These are phyloP conservation scores for Boletus pseudo-olivaceus DNA, from an alignment of 768 basidiomycete genomes.

Conservation along the genomic window DNA sequence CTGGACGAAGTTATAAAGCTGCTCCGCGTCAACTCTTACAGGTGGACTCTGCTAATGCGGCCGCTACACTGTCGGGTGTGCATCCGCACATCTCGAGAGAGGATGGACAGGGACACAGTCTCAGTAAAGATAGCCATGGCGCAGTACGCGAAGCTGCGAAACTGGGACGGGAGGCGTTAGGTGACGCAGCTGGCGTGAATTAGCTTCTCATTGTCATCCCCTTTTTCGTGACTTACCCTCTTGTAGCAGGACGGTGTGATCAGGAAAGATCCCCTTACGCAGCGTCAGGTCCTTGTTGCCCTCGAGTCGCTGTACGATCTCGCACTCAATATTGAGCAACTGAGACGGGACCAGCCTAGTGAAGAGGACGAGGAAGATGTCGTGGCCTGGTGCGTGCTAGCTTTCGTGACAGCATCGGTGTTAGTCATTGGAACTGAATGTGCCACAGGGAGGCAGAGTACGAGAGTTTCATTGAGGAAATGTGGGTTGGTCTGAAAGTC, in stretches of 20 bases:
- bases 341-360: conserved; percentile 72
- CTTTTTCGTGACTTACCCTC: neutral
- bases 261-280: conserved; percentile 69
- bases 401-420: neutral
- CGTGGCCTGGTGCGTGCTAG: conserved; percentile 42
- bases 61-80: conserved; percentile 37
- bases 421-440: conserved; percentile 1
- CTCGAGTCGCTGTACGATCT: conserved; percentile 85
- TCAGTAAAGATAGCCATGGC: conserved; percentile 41
- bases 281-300: conserved; percentile 71
- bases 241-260: conserved; percentile 59
- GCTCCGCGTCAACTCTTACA: conserved; percentile 96
- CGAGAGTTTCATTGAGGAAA: conserved; percentile 54
- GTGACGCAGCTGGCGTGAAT: conserved; percentile 52
- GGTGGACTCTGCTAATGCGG: conserved; percentile 56
- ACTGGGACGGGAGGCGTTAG: conserved; percentile 70
- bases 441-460: conserved; percentile 55
- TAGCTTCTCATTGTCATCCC: neutral
- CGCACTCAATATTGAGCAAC: conserved; percentile 80
- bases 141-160: conserved; percentile 73
- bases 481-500: conserved; percentile 84
- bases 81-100: conserved; percentile 54
- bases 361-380: conserved; percentile 45
- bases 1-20: conserved; percentile 89
- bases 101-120: conserved; percentile 31